Conservation (phyloP, 441 rosid genomes). For the Geranium incanum region DNA sequence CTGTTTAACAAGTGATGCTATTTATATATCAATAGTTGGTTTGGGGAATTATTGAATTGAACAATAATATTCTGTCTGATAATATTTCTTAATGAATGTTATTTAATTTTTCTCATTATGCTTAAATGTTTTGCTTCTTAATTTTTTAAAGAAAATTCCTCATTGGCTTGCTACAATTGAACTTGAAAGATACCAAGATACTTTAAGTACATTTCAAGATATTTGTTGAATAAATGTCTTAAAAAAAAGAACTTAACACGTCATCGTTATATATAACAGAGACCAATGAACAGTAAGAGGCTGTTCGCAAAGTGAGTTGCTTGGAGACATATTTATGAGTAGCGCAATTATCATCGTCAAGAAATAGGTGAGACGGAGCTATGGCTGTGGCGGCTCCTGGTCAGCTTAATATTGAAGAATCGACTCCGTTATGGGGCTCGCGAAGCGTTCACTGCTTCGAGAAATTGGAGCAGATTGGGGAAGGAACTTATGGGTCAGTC, state of each 20-base stretch:
- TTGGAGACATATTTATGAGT: not conserved
- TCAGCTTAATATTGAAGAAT: constrained; percentile 27
- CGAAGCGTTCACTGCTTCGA: constrained; percentile 31
- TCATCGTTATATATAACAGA: not conserved
- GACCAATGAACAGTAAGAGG: not conserved
- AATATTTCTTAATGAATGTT: too few relatives aligned
- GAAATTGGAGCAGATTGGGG: constrained; percentile 32
- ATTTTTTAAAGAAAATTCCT: too few relatives aligned
- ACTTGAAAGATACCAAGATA: too few relatives aligned
- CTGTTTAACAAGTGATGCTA: too few relatives aligned
- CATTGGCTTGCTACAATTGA: too few relatives aligned
- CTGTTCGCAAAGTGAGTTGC: constrained; percentile 8
- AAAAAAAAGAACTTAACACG: not conserved
- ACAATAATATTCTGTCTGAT: too few relatives aligned
- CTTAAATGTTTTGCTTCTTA: not conserved
- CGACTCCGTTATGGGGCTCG: constrained; percentile 28
- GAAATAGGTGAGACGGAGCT: not conserved
- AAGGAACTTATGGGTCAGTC: constrained; percentile 29
- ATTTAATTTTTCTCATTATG: too few relatives aligned
- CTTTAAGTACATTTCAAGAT: too few relatives aligned
- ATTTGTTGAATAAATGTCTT: not conserved
- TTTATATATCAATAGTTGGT: too few relatives aligned
- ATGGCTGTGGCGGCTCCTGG: constrained; percentile 31
- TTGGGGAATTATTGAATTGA: too few relatives aligned
- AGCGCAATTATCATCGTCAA: not conserved